Base-by-base conservation (phyloP, 441 rosid species). In the Pelargonium myrrhifolium region DNA sequence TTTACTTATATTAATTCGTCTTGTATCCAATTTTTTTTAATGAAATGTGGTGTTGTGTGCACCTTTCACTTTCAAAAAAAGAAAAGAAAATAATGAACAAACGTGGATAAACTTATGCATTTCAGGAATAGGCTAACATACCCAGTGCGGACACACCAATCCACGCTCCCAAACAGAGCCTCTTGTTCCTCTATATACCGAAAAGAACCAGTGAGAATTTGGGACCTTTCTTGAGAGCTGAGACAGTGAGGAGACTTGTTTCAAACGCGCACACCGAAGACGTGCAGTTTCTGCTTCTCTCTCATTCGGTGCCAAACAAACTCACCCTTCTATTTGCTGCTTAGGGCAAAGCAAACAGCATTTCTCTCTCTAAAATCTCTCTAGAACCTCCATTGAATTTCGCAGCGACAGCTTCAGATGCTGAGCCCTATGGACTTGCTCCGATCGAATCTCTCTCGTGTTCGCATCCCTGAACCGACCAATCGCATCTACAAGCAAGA, bases 391-490 rank as follows among this genome's bases (percentile, higher is more conserved):
- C 28, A 18, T 18, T 18, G 24, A 55, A 15, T 55, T 18, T 55
- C 24, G 60, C 60, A 22, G 26, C 60, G 26, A 55, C 60, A 10
- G 26, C 24, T 17, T 4, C 68, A 61, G 64, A 71, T 55, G 59
- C 40, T 78, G 51, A 68, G 71, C 75, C 83, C 86, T 45, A 87
- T 91, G 94, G 99, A 91, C 58, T 73, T 85, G 64, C 94, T 94
- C 80, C 96, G 97, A 82, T 89, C 96, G 67, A 85, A 85, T 75
- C 89, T 94, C 65, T 87, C 89, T 69, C 89, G 97, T 72, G 99
- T 94, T 74, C 97, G 97, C 87, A 89, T 93, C 79, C 97, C 97
- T 2, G 97, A 91, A 74, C 99, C 97, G 3, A 93, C 99, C 64
- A 89, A 87, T 68, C 99, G 97, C 72, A 83, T 89, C 87, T 93